Evolutionary conservation across 768 basidiomycete species (phyloP).

Genomic region (Rhodocollybia butyracea): DNA sequence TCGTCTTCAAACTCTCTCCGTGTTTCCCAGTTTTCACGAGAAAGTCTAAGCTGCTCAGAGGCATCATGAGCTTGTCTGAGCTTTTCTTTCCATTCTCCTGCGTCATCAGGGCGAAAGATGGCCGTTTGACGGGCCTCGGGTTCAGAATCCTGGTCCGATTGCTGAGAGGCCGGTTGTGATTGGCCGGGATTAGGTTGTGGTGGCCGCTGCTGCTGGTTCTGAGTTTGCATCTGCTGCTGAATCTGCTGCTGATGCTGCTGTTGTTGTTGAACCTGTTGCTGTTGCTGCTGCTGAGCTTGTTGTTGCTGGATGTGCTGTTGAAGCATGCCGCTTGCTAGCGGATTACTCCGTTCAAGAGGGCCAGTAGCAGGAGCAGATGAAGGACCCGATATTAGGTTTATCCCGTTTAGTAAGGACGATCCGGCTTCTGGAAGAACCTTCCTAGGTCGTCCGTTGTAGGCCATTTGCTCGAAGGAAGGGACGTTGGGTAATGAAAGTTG

Average conservation of each 20-base stretch:
- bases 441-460: conserved; percentile 76
- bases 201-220: conserved; percentile 26
- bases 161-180: conserved; percentile 18
- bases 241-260: conserved; percentile 21
- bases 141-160: conserved; percentile 46
- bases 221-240: conserved; percentile 22
- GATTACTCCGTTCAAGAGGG: conserved; percentile 50
- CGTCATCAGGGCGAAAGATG: conserved; percentile 86
- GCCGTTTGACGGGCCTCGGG: conserved; percentile 61
- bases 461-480: conserved; percentile 69
- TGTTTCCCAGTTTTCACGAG: conserved; percentile 48
- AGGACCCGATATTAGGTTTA: conserved; percentile 50
- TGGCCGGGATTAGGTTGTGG: conserved; percentile 28
- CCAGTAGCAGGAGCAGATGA: conserved; percentile 46
- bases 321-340: conserved; percentile 37
- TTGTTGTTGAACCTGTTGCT: conserved; percentile 28
- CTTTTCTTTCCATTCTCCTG: conserved; percentile 84
- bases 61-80: conserved; percentile 64
- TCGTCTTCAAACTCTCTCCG: conserved; percentile 60
- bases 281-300: conserved; percentile 29
- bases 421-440: conserved; percentile 74
- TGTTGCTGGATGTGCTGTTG: conserved; percentile 33
- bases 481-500: conserved; percentile 68
- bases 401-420: conserved; percentile 62
- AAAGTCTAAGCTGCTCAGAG: conserved; percentile 47